phyloP scores from a whole-genome alignment of 345 rosid genomes.

The Cardamine chenopodiifolia region DNA sequence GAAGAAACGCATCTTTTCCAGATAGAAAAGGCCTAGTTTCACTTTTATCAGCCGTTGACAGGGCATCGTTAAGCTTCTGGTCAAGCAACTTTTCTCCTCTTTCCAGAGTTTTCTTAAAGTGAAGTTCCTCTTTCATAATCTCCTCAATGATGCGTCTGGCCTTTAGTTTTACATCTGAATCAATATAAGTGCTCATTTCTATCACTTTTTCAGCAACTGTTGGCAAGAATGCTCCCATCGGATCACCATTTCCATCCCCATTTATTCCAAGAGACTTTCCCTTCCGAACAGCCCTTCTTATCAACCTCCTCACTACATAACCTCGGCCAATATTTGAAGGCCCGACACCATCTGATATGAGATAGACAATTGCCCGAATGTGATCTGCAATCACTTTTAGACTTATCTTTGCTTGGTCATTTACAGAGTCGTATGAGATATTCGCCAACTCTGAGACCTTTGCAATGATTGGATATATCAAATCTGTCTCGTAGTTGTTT shows the following conservation, averaged over 20 bases:
- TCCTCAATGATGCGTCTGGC: conserved; percentile 70
- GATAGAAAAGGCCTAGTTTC: conserved; percentile 56
- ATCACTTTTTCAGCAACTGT: conserved; percentile 75
- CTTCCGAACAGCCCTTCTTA: conserved; percentile 87
- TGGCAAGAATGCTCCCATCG: conserved; percentile 74
- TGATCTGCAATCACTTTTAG: conserved; percentile 93
- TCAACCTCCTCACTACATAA: conserved; percentile 85
- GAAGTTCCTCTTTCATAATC: conserved; percentile 80
- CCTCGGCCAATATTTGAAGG: conserved; percentile 98
- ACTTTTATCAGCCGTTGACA: conserved; percentile 47
- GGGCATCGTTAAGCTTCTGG: conserved; percentile 66
- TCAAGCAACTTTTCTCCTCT: conserved; percentile 90
- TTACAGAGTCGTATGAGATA: conserved; percentile 61
- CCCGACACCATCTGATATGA: conserved; percentile 86
- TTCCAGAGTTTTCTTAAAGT: conserved; percentile 86
- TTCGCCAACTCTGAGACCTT: conserved; percentile 73
- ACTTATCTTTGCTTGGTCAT: conserved; percentile 57
- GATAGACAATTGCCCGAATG: conserved; percentile 83
- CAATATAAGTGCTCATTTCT: conserved; percentile 71
- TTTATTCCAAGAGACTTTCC: conserved; percentile 81
- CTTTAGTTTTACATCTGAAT: conserved; percentile 65
- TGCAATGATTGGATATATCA: conserved; percentile 84
- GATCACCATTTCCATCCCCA: conserved; percentile 59
- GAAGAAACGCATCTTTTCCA: conserved; percentile 83
- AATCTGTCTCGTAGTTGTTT: conserved; percentile 93